Base-by-base conservation (phyloP, 805 yeast species). In the Barnettozyma californica region DNA sequence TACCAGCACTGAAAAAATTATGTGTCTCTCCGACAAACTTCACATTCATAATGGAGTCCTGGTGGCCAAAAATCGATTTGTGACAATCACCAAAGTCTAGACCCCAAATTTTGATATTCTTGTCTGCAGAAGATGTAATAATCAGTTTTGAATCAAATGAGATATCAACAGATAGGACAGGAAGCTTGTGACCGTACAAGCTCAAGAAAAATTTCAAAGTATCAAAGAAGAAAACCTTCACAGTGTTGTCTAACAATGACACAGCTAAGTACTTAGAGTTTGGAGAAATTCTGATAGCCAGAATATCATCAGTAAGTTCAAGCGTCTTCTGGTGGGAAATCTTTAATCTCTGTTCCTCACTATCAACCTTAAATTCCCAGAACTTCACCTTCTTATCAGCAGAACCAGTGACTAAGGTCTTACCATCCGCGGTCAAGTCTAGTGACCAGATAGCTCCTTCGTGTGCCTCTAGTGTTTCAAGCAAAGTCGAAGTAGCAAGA, bases 31-130 rank as follows among this genome's bases (percentile, higher is more conserved):
- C 92, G 45, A 90, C 75, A 61, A 94, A 94, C 52, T 73, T 77
- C 27, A 92, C 96, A 54, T 77, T 76, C 96, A 92, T 88, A 50
- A 94, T 87, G 3, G 96, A 84, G 65, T 94, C 99, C 61, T 90
- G 96, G 65, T 94, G 99, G 1, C 95, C 99, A 66, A 94, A 94
- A 25, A 94, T 80, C 2, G 98, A 92, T 64, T 85, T 86, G 67
- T 94, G 99, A 73, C 99, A 94, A 68, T 94, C 99, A 68, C 99
- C 99, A 68, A 94, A 94, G 66, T 94, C 99, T 50, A 94, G 71
- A 45, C 99, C 99, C 99, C 99, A 94, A 49, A 94, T 86, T 68
- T 95, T 90, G 63, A 94, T 87, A 67, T 94, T 94, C 67, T 94
- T 94, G 68, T 94, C 99, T 0, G 99, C 99, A 1, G 97, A 89